Percentiles rank a stretch among this genome's conserved stretches.
Evolutionary conservation across 2,329 filamentous ascomycete species (phyloP).

Genomic region (Sphaerulina vaccinii): DNA sequence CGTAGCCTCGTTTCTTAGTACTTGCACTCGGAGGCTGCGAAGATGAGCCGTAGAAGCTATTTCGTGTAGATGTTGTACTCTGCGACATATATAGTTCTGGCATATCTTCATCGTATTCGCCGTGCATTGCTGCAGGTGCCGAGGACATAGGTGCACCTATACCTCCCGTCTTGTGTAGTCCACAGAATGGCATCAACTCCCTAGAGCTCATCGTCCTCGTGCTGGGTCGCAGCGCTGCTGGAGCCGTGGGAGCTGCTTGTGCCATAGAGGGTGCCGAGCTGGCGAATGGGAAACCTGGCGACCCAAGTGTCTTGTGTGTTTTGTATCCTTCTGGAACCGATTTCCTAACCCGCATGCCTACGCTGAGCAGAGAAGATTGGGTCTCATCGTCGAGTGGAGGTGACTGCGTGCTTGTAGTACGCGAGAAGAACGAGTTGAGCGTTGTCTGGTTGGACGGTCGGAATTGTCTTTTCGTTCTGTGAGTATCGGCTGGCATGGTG

Average conservation of each 20-base stretch:
- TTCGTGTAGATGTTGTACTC: conserved; percentile 42
- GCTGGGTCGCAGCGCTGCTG: conserved; percentile 30
- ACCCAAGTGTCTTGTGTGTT: conserved; percentile 54
- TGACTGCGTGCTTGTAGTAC: conserved; percentile 20
- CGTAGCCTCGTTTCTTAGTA: conserved; percentile 36
- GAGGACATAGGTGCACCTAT: conserved; percentile 50
- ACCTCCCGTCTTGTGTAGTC: conserved; percentile 72
- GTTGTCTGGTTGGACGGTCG: conserved; percentile 39
- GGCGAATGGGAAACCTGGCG: conserved; percentile 29
- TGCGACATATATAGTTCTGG: conserved; percentile 35
- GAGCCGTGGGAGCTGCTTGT: conserved; percentile 35
- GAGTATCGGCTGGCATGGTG: conserved; percentile 17
- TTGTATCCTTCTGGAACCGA: conserved; percentile 93
- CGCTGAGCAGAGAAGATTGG: conserved; percentile 80
- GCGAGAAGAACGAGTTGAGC: conserved; percentile 47
- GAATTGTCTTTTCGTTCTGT: conserved; percentile 44
- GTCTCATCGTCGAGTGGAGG: conserved; percentile 63
- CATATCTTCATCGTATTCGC: conserved; percentile 13
- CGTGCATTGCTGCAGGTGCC: conserved; percentile 25
- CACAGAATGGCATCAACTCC: conserved; percentile 78
- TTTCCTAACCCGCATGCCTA: conserved; percentile 94
- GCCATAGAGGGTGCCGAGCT: conserved; percentile 25
- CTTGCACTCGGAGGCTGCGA: background rate
- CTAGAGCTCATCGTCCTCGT: conserved; percentile 34
- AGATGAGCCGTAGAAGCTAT: conserved; percentile 34